These are phyloP conservation scores for Cladophialophora bantiana DNA, from an alignment of 2,329 filamentous ascomycete species.

Conservation along the genomic window DNA sequence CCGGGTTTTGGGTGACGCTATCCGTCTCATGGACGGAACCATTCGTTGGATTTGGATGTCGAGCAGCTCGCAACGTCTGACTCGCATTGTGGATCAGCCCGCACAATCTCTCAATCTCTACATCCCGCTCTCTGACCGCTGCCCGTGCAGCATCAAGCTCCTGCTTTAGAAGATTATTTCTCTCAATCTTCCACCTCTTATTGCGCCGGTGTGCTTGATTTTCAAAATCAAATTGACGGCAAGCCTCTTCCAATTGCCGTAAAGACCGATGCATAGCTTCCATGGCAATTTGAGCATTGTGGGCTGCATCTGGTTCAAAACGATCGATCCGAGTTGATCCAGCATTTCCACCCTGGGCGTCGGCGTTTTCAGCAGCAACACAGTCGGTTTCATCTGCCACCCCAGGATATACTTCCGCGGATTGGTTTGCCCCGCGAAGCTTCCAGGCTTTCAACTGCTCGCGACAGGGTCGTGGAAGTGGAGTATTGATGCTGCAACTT, in stretches of 20 bases:
- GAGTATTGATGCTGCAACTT: constrained; percentile 2
- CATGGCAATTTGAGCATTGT: background rate
- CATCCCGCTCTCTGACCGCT: constrained; percentile 10
- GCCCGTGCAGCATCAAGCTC: constrained; percentile 6
- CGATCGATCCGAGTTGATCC: background rate
- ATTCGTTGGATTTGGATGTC: background rate
- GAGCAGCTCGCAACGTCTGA: background rate
- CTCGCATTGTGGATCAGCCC: background rate
- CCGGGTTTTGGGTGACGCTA: background rate
- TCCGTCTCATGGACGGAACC: background rate
- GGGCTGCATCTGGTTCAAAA: background rate
- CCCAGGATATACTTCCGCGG: background rate
- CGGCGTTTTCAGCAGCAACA: background rate
- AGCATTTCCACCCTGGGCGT: background rate
- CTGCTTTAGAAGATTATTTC: constrained; percentile 1
- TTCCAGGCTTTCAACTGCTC: background rate
- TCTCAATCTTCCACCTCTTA: background rate
- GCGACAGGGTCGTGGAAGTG: background rate
- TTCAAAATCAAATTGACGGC: background rate
- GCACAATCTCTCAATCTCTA: constrained; percentile 5
- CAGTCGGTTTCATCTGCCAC: background rate
- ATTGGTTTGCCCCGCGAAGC: background rate
- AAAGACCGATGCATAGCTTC: background rate
- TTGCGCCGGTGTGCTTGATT: background rate
- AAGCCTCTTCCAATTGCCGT: background rate